Evolutionary conservation across 345 rosid species (phyloP), one percentile per base, ranked within the genome.

Genomic region (Boechera stricta): DNA sequence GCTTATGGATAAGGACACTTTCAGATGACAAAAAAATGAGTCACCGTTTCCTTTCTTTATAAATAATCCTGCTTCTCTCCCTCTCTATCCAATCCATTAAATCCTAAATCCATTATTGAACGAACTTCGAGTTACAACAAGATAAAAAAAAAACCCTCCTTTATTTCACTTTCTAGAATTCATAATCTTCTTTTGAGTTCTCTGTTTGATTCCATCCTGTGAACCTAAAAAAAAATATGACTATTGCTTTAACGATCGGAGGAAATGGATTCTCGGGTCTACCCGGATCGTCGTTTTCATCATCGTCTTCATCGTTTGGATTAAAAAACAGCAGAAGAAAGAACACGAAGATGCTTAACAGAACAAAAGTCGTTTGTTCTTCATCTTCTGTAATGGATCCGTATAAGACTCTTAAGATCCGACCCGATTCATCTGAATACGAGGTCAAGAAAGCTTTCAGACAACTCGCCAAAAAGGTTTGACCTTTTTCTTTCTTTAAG

Each of bases 391-490:
- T 84, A 0, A 73, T 71, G 79, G 97, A 95, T 82, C 93, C 96
- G 0, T 92, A 87, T 60, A 84, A 85, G 60, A 89, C 92, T 0
- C 88, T 95, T 13, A 80, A 74, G 88, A 83, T 95, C 85, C 86
- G 82, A 52, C 97, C 84, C 32, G 89, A 83, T 61, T 96, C 98
- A 6, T 87, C 96, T 36, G 97, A 89, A 83, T 87, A 86, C 47
- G 96, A 95, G 85, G 91, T 95, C 83, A 90, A 83, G 81, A 88
- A 84, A 64, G 99, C 99, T 44, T 95, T 95, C 77, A 78, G 97
- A 51, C 80, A 80, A 67, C 99, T 95, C 38, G 98, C 94, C 7
- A 74, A 89, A 75, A 85, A 90, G 98, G 98, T 94, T 59, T 45
- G 26, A 28, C 58, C 33, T 36, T 45, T 66, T 21, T 29, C 7